Evolutionary conservation across 148 eudicot genomes (phyloP), one percentile per base, ranked within the genome.

Genomic region (Rhododendron williamsianum): DNA sequence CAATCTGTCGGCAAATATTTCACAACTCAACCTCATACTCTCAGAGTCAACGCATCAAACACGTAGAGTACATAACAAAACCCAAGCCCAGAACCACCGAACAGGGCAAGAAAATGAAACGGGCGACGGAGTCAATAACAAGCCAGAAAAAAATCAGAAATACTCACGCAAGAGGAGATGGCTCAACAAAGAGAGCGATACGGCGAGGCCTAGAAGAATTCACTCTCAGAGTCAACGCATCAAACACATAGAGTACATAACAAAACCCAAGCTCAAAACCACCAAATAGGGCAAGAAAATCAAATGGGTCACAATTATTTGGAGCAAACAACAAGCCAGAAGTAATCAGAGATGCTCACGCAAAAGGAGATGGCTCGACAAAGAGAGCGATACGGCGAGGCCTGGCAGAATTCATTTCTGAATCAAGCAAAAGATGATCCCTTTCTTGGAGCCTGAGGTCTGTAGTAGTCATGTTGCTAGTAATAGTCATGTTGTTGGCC

Each of bases 311-410:
- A 9, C 71, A 43, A 16, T 58, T 12, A 6, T 19, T 35, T 35
- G 16, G 69, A 60, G 69, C 9, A 1, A 60, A 23, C 25, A 60
- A 60, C 69, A 60, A 23, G 10, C 11, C 27, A 60, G 69, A 60
- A 21, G 25, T 9, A 94, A 71, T 63, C 45, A 33, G 65, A 38
- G 27, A 87, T 52, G 56, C 98, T 94, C 89, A 96, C 99, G 99
- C 91, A 86, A 96, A 96, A 2, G 99, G 99, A 80, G 99, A 96
- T 78, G 99, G 99, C 97, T 96, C 99, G 48, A 96, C 96, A 89
- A 96, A 96, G 86, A 96, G 97, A 87, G 96, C 99, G 86, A 96
- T 96, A 19, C 99, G 91, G 51, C 97, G 92, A 83, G 99, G 99
- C 84, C 86, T 89, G 9, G 94, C 90, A 89, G 94, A 90, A 89